Conservation (phyloP, 2,329 filamentous ascomycete species). For the Plectosphaerella cucumerina region DNA sequence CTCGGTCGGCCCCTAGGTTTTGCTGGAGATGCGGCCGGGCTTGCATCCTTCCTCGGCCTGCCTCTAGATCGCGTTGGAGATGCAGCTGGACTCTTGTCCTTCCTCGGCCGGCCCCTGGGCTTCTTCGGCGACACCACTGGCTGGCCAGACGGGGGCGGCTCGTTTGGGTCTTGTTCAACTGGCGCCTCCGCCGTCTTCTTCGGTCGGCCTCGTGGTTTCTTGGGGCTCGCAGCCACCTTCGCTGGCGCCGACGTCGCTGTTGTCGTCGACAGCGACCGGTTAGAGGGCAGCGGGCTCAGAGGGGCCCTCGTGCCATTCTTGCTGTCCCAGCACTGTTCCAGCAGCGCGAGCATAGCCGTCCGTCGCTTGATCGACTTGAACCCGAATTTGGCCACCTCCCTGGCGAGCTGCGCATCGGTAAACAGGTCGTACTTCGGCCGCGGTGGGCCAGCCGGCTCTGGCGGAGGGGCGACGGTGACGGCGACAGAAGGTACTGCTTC, state of each 20-base stretch:
- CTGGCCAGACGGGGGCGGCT: conserved; percentile 30
- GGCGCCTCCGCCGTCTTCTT: conserved; percentile 20
- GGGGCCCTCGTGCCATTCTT: conserved; percentile 28
- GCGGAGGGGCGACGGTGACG: no score
- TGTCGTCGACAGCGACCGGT: conserved; percentile 5
- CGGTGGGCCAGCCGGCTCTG: neutral
- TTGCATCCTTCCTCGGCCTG: conserved; percentile 1
- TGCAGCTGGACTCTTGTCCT: conserved; percentile 6
- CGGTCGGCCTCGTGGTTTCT: conserved; percentile 26
- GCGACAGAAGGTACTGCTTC: no score
- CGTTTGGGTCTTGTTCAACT: conserved; percentile 12
- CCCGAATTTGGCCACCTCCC: conserved; percentile 59
- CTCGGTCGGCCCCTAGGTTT: conserved; percentile 3
- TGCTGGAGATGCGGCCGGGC: conserved; percentile 18
- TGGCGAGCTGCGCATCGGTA: conserved; percentile 59
- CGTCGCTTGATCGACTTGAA: conserved; percentile 70
- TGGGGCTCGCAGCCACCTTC: conserved; percentile 14
- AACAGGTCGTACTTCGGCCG: conserved; percentile 56
- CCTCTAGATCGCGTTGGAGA: conserved; percentile 11
- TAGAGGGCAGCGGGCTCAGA: conserved; percentile 16
- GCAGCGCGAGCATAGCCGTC: conserved; percentile 63
- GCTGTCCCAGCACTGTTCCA: conserved; percentile 68
- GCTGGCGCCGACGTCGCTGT: neutral
- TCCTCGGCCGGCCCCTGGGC: conserved; percentile 4
- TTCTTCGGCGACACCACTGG: conserved; percentile 18